Percentiles rank a stretch among this genome's conserved stretches.
phyloP scores from a whole-genome alignment of 2,329 filamentous ascomycete species.

The Incumbomyces lentus region DNA sequence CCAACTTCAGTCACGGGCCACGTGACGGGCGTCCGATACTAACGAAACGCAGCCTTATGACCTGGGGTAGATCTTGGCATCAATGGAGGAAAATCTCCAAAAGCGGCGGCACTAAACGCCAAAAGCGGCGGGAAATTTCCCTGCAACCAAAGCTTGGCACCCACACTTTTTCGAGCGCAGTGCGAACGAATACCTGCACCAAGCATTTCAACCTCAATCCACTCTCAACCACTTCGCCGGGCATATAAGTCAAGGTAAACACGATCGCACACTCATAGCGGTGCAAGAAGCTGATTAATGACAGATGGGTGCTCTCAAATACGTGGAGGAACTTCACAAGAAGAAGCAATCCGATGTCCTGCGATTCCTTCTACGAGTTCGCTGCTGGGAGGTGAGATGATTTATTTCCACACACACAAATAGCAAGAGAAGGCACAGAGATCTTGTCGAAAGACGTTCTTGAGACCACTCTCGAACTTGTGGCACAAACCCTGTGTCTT shows the following conservation, averaged over 20 bases:
- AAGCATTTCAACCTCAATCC: too few species aligned
- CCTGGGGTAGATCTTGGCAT: too few species aligned
- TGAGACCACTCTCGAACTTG: slow-evolving; percentile 27
- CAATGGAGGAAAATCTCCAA: too few species aligned
- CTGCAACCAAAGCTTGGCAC: background rate
- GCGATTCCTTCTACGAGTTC: slow-evolving; percentile 98
- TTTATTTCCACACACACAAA: slow-evolving; percentile 24
- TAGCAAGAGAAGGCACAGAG: slow-evolving; percentile 7
- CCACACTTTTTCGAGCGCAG: too few species aligned
- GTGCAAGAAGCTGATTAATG: background rate
- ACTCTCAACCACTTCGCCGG: slow-evolving; percentile 5
- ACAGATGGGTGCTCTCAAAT: slow-evolving; percentile 99
- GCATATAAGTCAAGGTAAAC: slow-evolving; percentile 17
- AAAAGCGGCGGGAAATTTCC: too few species aligned
- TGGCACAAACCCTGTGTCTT: slow-evolving; percentile 40
- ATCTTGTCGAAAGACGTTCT: slow-evolving; percentile 3
- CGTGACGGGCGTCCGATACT: too few species aligned
- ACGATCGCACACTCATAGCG: background rate
- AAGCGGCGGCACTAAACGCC: too few species aligned
- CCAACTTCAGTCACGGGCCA: too few species aligned
- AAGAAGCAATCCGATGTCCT: slow-evolving; percentile 99
- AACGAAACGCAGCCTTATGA: too few species aligned
- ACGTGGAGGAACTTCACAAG: slow-evolving; percentile 99
- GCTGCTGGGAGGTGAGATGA: slow-evolving; percentile 88
- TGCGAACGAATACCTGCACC: too few species aligned